Evolutionary conservation across 768 basidiomycete species (phyloP).

Genomic region (Hypsizygus marmoreus): DNA sequence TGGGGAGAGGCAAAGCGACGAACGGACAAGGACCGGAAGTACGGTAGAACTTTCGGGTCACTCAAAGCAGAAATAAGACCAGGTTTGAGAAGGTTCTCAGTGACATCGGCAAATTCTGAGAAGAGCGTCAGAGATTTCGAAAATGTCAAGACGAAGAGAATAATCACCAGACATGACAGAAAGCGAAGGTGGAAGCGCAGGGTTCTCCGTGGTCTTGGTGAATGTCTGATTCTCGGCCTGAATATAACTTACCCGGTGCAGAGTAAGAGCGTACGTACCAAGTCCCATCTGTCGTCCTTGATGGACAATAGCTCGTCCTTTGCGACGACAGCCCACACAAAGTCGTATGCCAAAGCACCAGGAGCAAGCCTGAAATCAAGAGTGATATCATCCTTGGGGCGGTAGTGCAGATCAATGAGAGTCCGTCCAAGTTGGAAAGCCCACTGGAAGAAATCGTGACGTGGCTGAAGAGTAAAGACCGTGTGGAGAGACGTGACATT

Average conservation of each 20-base stretch:
- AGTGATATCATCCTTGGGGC: constrained; percentile 65
- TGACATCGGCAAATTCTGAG: constrained; percentile 82
- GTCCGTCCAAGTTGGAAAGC: constrained; percentile 61
- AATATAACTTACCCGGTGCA: neutral
- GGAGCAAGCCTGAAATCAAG: constrained; percentile 77
- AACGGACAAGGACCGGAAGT: constrained; percentile 87
- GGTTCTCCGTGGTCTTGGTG: constrained; percentile 72
- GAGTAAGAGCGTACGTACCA: constrained; percentile 54
- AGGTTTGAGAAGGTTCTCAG: constrained; percentile 73
- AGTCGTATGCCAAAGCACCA: constrained; percentile 54
- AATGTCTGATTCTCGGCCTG: constrained; percentile 58
- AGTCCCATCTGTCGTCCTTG: constrained; percentile 79
- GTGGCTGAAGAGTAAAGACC: constrained; percentile 73
- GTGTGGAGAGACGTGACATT: constrained; percentile 78
- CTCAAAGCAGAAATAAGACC: constrained; percentile 58
- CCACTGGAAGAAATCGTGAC: constrained; percentile 78
- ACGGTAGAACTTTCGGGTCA: constrained; percentile 63
- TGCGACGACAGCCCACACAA: constrained; percentile 81
- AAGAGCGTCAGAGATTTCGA: constrained; percentile 7
- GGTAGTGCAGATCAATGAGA: constrained; percentile 77
- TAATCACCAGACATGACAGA: constrained; percentile 79
- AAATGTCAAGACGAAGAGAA: neutral
- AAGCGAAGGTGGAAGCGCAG: constrained; percentile 57
- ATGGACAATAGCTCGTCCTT: constrained; percentile 77
- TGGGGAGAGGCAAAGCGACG: constrained; percentile 2